Evolutionary conservation across 441 rosid species (phyloP).

Genomic region (Cnidoscolus chayamansa): DNA sequence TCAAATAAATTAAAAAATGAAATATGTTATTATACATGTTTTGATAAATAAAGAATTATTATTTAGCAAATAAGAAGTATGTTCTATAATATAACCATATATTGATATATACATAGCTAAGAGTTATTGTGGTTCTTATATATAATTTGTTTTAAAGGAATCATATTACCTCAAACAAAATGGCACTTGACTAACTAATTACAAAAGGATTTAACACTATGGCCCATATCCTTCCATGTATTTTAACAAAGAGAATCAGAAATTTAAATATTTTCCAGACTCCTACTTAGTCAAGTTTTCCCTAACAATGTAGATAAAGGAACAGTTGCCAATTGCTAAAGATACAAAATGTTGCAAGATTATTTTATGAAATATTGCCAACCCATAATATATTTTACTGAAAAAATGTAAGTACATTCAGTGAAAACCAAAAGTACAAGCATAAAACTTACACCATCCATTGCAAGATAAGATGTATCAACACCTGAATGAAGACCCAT

Average conservation of each 20-base stretch:
- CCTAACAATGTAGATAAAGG: neutral
- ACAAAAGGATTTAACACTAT: neutral
- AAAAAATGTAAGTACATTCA: conserved; percentile 1
- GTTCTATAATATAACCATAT: no score
- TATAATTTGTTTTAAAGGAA: neutral
- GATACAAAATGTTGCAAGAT: neutral
- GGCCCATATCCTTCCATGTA: neutral
- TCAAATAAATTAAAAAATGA: no score
- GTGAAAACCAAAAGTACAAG: conserved; percentile 2
- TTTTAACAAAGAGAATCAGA: conserved; percentile 10
- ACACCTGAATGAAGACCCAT: conserved; percentile 99
- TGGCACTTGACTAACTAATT: neutral
- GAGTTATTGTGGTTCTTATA: neutral
- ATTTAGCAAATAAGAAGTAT: no score
- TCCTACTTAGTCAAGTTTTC: neutral
- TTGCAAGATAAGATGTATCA: conserved; percentile 76
- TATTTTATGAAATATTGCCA: neutral
- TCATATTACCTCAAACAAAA: neutral
- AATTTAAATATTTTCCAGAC: neutral
- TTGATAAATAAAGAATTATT: no score
- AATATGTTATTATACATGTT: no score
- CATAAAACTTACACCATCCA: conserved; percentile 87
- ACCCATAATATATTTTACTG: neutral
- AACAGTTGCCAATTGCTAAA: conserved; percentile 1
- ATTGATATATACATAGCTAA: neutral